Percentiles rank a stretch among this genome's conserved stretches.
These are phyloP conservation scores for Vitis hybrid DNA, from an alignment of 177 flowering plant genomes.

Conservation along the genomic window DNA sequence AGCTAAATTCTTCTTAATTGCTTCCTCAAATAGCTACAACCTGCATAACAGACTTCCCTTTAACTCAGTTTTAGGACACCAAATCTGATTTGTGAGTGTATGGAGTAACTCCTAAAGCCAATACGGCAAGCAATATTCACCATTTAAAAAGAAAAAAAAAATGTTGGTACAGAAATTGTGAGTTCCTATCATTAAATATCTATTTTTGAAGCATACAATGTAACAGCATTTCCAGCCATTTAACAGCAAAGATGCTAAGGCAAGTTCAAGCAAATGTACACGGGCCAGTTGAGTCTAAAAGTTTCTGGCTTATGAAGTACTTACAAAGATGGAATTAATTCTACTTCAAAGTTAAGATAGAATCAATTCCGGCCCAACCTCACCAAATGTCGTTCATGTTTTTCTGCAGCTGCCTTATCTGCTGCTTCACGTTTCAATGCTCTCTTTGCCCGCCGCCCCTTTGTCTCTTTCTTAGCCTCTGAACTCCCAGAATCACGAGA, in stretches of 20 bases:
- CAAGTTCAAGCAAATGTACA: slow-evolving; percentile 10
- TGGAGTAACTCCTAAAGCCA: no score
- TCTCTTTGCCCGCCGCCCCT: slow-evolving; percentile 77
- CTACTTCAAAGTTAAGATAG: not conserved
- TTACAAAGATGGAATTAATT: not conserved
- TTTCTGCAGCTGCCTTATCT: slow-evolving; percentile 76
- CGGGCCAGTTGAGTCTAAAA: not conserved
- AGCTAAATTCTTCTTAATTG: no score
- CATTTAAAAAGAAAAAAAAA: no score
- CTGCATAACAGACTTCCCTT: no score
- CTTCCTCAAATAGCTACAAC: no score
- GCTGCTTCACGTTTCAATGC: slow-evolving; percentile 85
- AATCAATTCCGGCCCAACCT: slow-evolving; percentile 54
- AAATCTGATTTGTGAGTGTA: no score
- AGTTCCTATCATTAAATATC: no score
- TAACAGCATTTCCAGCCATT: no score
- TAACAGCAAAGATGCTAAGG: not conserved
- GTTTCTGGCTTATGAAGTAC: slow-evolving; percentile 3
- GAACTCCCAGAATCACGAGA: slow-evolving; percentile 46
- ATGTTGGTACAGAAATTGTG: no score
- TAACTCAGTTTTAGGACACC: no score
- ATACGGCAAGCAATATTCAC: no score
- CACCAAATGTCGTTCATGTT: slow-evolving; percentile 51
- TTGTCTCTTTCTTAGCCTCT: slow-evolving; percentile 30
- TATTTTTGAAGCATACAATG: no score